These are phyloP conservation scores for Fusarium bactridioides DNA, from an alignment of 2,329 filamentous ascomycete species.

Conservation along the genomic window DNA sequence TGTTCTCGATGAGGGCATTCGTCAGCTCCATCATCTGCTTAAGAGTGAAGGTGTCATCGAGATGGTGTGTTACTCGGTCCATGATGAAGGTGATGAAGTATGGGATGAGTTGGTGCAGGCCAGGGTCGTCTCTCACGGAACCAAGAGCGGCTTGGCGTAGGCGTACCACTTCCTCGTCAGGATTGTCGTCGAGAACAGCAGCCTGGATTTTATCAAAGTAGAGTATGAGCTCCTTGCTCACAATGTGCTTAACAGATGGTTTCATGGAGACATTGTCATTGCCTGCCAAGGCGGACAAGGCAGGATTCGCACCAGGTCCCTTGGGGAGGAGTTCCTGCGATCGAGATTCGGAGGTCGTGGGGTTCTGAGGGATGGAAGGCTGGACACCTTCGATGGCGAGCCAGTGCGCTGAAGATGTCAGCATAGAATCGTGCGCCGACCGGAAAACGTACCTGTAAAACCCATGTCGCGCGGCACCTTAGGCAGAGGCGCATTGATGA, in stretches of 20 bases:
- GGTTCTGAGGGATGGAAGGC: slow-evolving; percentile 95
- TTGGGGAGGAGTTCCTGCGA: slow-evolving; percentile 89
- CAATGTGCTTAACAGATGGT: slow-evolving; percentile 92
- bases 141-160: slow-evolving; percentile 86
- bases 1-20: slow-evolving; percentile 83
- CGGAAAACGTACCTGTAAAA: slow-evolving; percentile 74
- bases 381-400: slow-evolving; percentile 97
- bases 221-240: slow-evolving; percentile 93
- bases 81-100: slow-evolving; percentile 97
- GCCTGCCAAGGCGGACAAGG: slow-evolving; percentile 81
- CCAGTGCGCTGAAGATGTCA: slow-evolving; percentile 78
- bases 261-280: slow-evolving; percentile 85
- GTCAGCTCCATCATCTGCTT: slow-evolving; percentile 93
- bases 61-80: slow-evolving; percentile 92
- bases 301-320: slow-evolving; percentile 85
- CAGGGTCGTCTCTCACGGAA: slow-evolving; percentile 86
- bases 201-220: slow-evolving; percentile 96
- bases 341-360: slow-evolving; percentile 82
- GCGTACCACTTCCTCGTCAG: slow-evolving; percentile 75
- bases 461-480: slow-evolving; percentile 93
- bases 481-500: slow-evolving; percentile 94
- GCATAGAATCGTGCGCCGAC: neutral
- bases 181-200: slow-evolving; percentile 86
- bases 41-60: slow-evolving; percentile 89
- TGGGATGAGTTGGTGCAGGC: slow-evolving; percentile 91